Conservation (phyloP, 495 filamentous ascomycete genomes). For the Neurospora sp. region DNA sequence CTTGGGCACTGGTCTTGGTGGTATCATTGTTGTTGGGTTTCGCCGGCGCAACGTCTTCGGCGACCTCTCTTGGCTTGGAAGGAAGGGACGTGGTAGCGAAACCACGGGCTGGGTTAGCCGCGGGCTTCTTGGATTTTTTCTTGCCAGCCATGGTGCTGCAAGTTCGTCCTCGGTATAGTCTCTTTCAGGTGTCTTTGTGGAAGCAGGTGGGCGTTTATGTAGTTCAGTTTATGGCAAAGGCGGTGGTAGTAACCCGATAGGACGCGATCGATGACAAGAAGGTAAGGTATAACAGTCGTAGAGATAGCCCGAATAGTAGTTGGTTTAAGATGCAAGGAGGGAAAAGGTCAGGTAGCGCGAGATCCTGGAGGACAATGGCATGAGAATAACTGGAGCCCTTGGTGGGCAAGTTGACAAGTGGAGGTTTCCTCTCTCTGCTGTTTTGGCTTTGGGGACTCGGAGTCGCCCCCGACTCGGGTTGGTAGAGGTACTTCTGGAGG, state of each 20-base stretch:
- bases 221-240: neutral
- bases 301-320: neutral
- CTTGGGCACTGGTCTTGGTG: slow-evolving; percentile 22
- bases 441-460: neutral
- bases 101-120: slow-evolving; percentile 74
- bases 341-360: neutral
- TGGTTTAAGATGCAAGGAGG: neutral
- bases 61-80: slow-evolving; percentile 44
- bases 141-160: slow-evolving; percentile 56
- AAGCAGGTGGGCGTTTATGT: neutral
- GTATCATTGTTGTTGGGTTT: slow-evolving; percentile 7
- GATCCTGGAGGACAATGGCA: neutral
- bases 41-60: slow-evolving; percentile 21
- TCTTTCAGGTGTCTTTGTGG: neutral
- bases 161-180: neutral
- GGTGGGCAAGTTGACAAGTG: neutral
- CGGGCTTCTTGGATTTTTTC: slow-evolving; percentile 84
- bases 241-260: neutral
- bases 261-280: neutral
- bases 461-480: neutral
- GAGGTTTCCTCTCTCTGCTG: neutral
- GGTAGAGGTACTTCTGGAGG: neutral
- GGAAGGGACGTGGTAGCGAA: slow-evolving; percentile 88
- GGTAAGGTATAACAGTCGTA: neutral
- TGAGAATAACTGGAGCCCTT: neutral